These are phyloP conservation scores for Alternaria longipes DNA, from an alignment of 2,329 filamentous ascomycete genomes.

Conservation along the genomic window DNA sequence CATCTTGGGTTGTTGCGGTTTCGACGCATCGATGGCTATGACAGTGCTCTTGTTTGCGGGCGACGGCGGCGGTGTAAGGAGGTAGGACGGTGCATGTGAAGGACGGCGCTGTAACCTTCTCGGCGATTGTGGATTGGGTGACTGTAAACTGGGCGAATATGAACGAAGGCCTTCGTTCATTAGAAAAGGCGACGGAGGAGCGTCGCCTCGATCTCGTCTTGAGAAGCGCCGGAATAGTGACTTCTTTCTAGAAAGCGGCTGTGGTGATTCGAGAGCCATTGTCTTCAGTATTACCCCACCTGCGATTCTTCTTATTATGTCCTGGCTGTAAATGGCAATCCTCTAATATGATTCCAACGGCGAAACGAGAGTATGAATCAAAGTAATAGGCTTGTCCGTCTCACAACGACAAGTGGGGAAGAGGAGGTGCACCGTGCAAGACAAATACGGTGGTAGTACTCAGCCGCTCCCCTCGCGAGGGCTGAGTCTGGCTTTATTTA, in stretches of 20 bases:
- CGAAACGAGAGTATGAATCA: slow-evolving; percentile 2
- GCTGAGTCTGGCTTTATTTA: slow-evolving; percentile 24
- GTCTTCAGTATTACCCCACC: slow-evolving; percentile 17
- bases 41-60: slow-evolving; percentile 13
- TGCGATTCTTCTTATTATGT: slow-evolving; percentile 2
- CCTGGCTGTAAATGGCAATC: background rate
- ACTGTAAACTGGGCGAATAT: background rate
- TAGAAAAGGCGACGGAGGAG: slow-evolving; percentile 13
- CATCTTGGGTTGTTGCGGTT: slow-evolving; percentile 8
- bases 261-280: slow-evolving; percentile 24
- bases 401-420: slow-evolving; percentile 9
- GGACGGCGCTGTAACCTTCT: slow-evolving; percentile 18
- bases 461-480: slow-evolving; percentile 20
- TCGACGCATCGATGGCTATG: slow-evolving; percentile 8
- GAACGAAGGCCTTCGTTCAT: slow-evolving; percentile 6
- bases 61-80: slow-evolving; percentile 24
- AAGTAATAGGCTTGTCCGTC: slow-evolving; percentile 2
- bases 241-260: slow-evolving; percentile 23
- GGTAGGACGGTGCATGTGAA: background rate
- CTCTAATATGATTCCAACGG: background rate
- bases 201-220: slow-evolving; percentile 17
- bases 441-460: slow-evolving; percentile 9
- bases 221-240: slow-evolving; percentile 35
- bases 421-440: slow-evolving; percentile 7
- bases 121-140: background rate